Evolutionary conservation across 176 grass and related monocot species (phyloP).

Genomic region (Canna indica): DNA sequence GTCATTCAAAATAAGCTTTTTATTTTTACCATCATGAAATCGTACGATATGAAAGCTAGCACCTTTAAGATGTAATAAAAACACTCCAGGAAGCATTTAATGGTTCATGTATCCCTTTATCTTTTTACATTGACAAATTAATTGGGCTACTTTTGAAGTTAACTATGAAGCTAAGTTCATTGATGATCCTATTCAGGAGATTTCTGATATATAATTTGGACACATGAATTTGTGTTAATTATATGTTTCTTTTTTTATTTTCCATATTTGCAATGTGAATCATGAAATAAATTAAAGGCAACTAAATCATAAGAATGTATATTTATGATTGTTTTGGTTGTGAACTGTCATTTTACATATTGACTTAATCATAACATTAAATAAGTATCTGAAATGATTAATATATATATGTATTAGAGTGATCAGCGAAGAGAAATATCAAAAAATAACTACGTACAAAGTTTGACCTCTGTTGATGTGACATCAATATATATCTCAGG

Average conservation of each 20-base stretch:
- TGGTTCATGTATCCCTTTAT: background rate
- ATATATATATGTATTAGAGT: no score
- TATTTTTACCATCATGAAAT: background rate
- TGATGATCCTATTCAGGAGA: background rate
- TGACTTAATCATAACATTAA: no score
- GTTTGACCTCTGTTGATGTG: no score
- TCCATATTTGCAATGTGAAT: no score
- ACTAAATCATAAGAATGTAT: no score
- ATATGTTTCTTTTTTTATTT: background rate
- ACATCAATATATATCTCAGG: no score
- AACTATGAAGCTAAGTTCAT: background rate
- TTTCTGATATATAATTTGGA: background rate
- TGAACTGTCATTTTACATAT: no score
- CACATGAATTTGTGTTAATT: background rate
- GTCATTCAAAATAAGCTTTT: background rate
- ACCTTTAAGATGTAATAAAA: conserved; percentile 4
- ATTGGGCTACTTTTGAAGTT: background rate
- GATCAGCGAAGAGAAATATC: no score
- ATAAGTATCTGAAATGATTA: no score
- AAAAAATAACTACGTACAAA: no score
- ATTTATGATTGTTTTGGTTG: no score
- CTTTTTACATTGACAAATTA: background rate
- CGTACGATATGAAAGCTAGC: background rate
- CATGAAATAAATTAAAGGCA: no score
- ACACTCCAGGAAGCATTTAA: conserved; percentile 5